phyloP scores from a whole-genome alignment of 192 early-diverging fungal species.

The Podila epicladia region DNA sequence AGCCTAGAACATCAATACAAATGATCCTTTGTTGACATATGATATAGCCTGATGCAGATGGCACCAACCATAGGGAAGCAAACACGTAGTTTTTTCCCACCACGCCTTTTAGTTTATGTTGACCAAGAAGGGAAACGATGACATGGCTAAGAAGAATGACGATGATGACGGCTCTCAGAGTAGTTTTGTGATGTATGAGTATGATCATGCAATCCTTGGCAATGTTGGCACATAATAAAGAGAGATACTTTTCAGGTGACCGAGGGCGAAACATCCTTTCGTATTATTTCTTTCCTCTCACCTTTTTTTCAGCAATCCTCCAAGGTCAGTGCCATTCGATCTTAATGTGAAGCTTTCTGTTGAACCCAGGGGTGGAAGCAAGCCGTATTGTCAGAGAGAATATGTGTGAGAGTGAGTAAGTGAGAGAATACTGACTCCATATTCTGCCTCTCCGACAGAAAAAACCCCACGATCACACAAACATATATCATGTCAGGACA shows the following conservation, averaged over 20 bases:
- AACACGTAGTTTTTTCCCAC: neutral
- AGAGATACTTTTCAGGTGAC: too few species aligned
- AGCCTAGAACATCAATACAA: too few species aligned
- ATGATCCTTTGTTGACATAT: too few species aligned
- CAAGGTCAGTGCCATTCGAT: neutral
- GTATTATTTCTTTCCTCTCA: neutral
- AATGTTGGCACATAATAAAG: too few species aligned
- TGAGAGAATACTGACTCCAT: neutral
- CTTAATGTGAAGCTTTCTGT: neutral
- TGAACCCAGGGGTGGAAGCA: neutral
- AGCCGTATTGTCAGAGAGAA: too few species aligned
- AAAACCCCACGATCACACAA: neutral
- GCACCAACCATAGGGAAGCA: too few species aligned
- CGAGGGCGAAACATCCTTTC: neutral
- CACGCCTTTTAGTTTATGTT: neutral
- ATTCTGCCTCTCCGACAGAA: neutral
- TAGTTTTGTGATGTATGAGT: neutral
- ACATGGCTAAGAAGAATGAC: neutral
- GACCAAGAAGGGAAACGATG: neutral
- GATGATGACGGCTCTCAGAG: slow-evolving; percentile 1
- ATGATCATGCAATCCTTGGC: neutral
- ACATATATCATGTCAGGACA: neutral
- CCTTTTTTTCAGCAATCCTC: neutral
- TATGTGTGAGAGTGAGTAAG: neutral
- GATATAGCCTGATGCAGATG: too few species aligned